phyloP scores from a whole-genome alignment of 2,329 filamentous ascomycete genomes.

The Chaetomium strumarium region DNA sequence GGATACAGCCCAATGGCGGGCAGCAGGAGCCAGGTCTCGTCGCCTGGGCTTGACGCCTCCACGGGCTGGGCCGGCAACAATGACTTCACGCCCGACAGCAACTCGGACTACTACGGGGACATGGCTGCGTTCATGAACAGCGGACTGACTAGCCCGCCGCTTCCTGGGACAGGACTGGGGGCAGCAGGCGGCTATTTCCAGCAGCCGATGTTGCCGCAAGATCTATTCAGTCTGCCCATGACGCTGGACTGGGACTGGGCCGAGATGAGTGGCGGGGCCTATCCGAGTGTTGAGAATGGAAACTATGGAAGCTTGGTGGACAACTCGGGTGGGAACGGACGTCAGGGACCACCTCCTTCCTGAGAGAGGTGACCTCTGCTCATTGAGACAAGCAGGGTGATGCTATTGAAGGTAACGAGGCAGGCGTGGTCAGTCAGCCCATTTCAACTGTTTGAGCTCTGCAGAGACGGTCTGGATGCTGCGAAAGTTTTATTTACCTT shows the following conservation, averaged over 20 bases:
- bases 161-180: not conserved
- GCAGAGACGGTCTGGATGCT: too few species aligned
- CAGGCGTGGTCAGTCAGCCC: not conserved
- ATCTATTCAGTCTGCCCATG: conserved; percentile 94
- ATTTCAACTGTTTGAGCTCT: too few species aligned
- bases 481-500: not conserved
- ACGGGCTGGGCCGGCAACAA: conserved; percentile 42
- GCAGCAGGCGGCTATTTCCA: conserved; percentile 49
- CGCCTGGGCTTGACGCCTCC: conserved; percentile 38
- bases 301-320: conserved; percentile 35
- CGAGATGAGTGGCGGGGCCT: conserved; percentile 60
- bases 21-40: conserved; percentile 35
- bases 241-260: conserved; percentile 85
- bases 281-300: conserved; percentile 59
- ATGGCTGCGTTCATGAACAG: conserved; percentile 39
- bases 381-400: not conserved
- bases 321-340: not conserved
- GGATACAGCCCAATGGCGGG: conserved; percentile 35
- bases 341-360: not conserved
- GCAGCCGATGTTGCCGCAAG: conserved; percentile 84
- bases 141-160: conserved; percentile 33
- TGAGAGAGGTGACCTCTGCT: not conserved
- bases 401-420: not conserved
- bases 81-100: conserved; percentile 35
- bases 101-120: conserved; percentile 38